Conservation (phyloP, 208 protist genomes). For the Angomonas ambiguus region DNA sequence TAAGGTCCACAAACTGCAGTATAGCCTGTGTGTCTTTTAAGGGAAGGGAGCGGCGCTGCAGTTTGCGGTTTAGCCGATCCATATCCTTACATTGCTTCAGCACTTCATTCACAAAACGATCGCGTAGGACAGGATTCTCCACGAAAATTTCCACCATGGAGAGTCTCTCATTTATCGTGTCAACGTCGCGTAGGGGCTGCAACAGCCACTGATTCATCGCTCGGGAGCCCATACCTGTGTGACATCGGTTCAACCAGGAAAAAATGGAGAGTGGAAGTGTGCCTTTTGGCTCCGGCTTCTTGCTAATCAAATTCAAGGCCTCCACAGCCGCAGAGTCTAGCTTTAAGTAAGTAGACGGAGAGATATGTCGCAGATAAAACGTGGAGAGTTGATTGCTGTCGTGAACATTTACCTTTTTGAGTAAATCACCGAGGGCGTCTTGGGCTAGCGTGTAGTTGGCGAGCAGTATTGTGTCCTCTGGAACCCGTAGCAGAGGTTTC, state of each 20-base stretch:
- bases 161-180: slow-evolving; percentile 91
- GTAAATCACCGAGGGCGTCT: slow-evolving; percentile 60
- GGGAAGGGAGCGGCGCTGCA: slow-evolving; percentile 73
- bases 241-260: slow-evolving; percentile 94
- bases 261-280: slow-evolving; percentile 81
- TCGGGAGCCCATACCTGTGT: slow-evolving; percentile 95
- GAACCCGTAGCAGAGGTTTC: slow-evolving; percentile 77
- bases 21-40: slow-evolving; percentile 88
- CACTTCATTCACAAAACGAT: slow-evolving; percentile 71
- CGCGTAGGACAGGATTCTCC: slow-evolving; percentile 80
- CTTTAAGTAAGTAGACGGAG: slow-evolving; percentile 89
- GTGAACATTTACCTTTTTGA: slow-evolving; percentile 56
- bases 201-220: slow-evolving; percentile 96
- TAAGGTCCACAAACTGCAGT: slow-evolving; percentile 72
- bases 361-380: slow-evolving; percentile 75
- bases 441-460: slow-evolving; percentile 35
- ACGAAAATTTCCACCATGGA: slow-evolving; percentile 93
- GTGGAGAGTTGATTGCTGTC: slow-evolving; percentile 63
- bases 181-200: slow-evolving; percentile 92
- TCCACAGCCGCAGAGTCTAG: slow-evolving; percentile 92
- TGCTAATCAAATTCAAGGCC: slow-evolving; percentile 89
- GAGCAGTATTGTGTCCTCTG: slow-evolving; percentile 61
- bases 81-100: slow-evolving; percentile 92
- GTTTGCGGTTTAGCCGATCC: slow-evolving; percentile 89
- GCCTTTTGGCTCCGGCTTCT: slow-evolving; percentile 74